These are phyloP conservation scores for Aureobasidium sp. DNA, from an alignment of 2,329 filamentous ascomycete genomes.

Conservation along the genomic window DNA sequence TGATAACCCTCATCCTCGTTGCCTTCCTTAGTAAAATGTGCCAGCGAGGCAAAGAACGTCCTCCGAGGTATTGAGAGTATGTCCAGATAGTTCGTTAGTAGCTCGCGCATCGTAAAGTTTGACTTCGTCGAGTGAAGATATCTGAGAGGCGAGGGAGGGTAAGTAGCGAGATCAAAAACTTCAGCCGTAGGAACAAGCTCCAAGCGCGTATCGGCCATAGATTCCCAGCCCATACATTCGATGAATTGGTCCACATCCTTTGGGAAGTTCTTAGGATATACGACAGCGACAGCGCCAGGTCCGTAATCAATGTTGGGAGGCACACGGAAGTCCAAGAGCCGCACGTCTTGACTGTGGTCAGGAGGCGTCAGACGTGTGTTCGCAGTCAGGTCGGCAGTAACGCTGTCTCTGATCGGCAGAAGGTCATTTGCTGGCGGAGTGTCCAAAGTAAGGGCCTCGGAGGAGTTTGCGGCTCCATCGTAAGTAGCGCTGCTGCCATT, in stretches of 20 bases:
- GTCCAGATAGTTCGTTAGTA: slow-evolving; percentile 79
- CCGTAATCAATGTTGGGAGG: slow-evolving; percentile 41
- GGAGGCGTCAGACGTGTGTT: slow-evolving; percentile 69
- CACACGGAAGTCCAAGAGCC: slow-evolving; percentile 59
- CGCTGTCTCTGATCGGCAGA: slow-evolving; percentile 52
- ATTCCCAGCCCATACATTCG: slow-evolving; percentile 68
- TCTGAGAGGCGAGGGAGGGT: slow-evolving; percentile 33
- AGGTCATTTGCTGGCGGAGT: slow-evolving; percentile 35
- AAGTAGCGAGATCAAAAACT: slow-evolving; percentile 27
- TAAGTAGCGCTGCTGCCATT: background rate
- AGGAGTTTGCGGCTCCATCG: background rate
- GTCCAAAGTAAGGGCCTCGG: slow-evolving; percentile 9
- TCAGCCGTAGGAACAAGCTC: slow-evolving; percentile 38
- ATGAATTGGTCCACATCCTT: slow-evolving; percentile 74
- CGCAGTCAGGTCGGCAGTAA: slow-evolving; percentile 51
- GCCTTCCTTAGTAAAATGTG: slow-evolving; percentile 63
- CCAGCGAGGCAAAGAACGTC: slow-evolving; percentile 73
- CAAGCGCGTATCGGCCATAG: slow-evolving; percentile 64
- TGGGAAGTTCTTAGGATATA: slow-evolving; percentile 83
- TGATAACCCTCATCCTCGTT: slow-evolving; percentile 50
- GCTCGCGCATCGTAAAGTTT: slow-evolving; percentile 58
- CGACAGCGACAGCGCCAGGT: slow-evolving; percentile 72
- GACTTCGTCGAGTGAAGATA: slow-evolving; percentile 33
- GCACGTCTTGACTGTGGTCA: slow-evolving; percentile 89
- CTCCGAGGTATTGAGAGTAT: slow-evolving; percentile 83